Evolutionary conservation across 2,329 filamentous ascomycete species (phyloP), one percentile per base, ranked within the genome.

Genomic region (Macrophomina phaseolina): DNA sequence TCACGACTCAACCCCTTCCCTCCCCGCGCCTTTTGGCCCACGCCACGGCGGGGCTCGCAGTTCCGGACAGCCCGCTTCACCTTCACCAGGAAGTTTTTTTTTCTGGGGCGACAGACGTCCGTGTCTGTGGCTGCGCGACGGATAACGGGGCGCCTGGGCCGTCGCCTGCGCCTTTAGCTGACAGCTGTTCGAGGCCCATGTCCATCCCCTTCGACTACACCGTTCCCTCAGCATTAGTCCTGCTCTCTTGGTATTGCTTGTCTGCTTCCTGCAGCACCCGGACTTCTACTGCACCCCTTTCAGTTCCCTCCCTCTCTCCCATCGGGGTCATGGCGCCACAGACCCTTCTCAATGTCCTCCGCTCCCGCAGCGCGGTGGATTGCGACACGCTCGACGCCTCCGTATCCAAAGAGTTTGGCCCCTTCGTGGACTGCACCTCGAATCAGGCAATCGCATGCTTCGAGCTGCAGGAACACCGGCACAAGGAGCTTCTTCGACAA

Each of bases 401-500:
- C 32, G 52, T 69, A 16, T 55, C 67, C 2, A 36, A 38, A 28
- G 55, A 64, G 14, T 56, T 66, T 7, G 68, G 68, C 3, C 68
- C 68, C 8, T 68, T 69, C 45, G 52, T 61, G n/a, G 68, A 69
- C 67, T 68, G 67, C 67, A 69, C 68, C n/a, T 63, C 45, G 6
- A 69, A 69, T 64, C 68, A 69, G 42, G 68, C 67, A n/a, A 68
- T 68, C 18, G 67, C 67, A 34, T 66, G 56, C 48, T 52, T 40
- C 30, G 67, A 68, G 55, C 64, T 68, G 14, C 53, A 62, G 40
- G 45, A 62, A 16, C 51, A 66, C 16, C 23, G 48, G 38, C 67
- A 68, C 42, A 53, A 61, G 8, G 70, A 74, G 3, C 68, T 78
- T 3, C 78, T 87, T 28, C 61, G 72, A 48, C 74, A 81, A 46